These are phyloP conservation scores for Irpex sp. DNA, from an alignment of 1,284 basidiomycete species.

Conservation along the genomic window DNA sequence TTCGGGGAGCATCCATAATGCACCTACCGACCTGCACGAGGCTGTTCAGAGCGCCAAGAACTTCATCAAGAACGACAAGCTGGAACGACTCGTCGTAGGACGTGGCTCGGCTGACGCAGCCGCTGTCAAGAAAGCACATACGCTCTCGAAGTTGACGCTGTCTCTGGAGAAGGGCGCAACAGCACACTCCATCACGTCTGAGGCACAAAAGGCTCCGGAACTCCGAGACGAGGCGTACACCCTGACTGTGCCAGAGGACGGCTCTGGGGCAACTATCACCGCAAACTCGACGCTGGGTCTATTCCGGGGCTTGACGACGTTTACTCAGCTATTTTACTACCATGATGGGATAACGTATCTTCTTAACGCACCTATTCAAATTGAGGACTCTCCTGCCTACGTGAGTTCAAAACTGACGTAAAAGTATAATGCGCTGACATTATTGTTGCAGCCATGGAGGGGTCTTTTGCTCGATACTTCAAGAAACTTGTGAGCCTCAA, in stretches of 20 bases:
- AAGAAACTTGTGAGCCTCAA: conserved; percentile 45
- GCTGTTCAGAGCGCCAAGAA: conserved; percentile 37
- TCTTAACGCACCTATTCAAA: conserved; percentile 51
- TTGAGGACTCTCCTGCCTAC: conserved; percentile 61
- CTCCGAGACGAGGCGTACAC: conserved; percentile 63
- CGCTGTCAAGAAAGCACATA: conserved; percentile 25
- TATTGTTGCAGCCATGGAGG: conserved; percentile 54
- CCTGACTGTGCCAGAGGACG: conserved; percentile 57
- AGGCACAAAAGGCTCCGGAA: conserved; percentile 49
- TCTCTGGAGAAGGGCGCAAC: conserved; percentile 31
- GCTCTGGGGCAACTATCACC: conserved; percentile 50
- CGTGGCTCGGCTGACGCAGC: conserved; percentile 38
- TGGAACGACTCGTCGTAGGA: conserved; percentile 43
- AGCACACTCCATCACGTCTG: conserved; percentile 41
- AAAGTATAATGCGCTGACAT: too few species aligned
- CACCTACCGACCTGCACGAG: conserved; percentile 40
- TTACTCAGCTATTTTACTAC: conserved; percentile 74
- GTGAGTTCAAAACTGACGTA: conserved; percentile 28
- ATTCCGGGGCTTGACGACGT: conserved; percentile 78
- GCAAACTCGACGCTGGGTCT: conserved; percentile 76
- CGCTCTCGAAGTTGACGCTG: conserved; percentile 33
- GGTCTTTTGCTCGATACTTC: conserved; percentile 82
- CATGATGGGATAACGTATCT: conserved; percentile 44
- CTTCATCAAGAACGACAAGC: conserved; percentile 37
- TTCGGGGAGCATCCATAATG: conserved; percentile 19